Base-by-base conservation (phyloP, 495 filamentous ascomycete species). In the Podospora didyma region DNA sequence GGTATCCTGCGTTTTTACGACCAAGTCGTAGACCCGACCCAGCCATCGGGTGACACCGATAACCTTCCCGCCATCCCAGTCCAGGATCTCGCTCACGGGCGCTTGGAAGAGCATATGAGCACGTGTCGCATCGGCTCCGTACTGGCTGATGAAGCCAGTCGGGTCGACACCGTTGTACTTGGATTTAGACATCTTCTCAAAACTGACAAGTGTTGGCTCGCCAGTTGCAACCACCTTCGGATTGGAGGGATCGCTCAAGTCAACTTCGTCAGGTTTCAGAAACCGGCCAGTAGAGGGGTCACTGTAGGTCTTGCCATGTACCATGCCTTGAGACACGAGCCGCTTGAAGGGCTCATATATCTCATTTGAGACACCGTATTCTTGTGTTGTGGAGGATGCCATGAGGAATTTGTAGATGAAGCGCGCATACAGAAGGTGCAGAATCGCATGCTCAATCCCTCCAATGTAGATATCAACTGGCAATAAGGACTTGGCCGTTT, bases 181-280 rank as follows among this genome's bases (percentile, higher is more conserved):
- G 54, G 89, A 93, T 70, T 96, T 96, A n/a, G 88, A 92, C 91
- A 96, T 96, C 62, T 96, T 96, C 70, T 96, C 89, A 54, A 82
- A 95, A 0, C 82, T 84, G 26, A 92, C 65, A 11, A 68, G 78
- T 3, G 88, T 83, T 0, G 63, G 63, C 45, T 81, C 67, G 20
- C 80, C 80, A 1, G 85, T 86, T 0, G 78, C 77, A 41, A 77
- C 76, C 37, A 91, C 79, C 48, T 80, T 75, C 2, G 87, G 88
- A 7, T 76, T 75, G 0, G 78, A 64, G 3, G 79, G 72, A 44
- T 80, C 74, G 10, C 74, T 80, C 12, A 86, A 62, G 56, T 92
- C 86, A 16, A 96, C 75, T 64, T 95, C 91, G 3, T 84, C 79
- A 0, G 89, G 88, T 52, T 84, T 89, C 11, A 96, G 75, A 74